phyloP scores from a whole-genome alignment of 139 green algal species.

The Astrephomene gubernaculifera region DNA sequence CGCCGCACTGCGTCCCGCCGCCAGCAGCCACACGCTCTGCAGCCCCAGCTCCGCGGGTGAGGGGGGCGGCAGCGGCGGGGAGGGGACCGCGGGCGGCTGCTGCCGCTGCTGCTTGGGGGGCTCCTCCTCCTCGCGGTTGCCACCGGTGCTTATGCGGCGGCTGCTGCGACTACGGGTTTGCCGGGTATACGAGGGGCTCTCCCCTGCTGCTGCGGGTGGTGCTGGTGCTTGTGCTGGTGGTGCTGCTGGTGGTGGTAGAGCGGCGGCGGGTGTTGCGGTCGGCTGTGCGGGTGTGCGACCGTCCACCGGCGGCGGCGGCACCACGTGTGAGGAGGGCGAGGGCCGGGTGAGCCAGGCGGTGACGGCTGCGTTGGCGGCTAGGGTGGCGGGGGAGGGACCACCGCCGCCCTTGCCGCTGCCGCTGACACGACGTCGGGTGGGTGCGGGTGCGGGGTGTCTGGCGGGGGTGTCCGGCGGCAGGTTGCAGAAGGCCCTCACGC shows the following conservation, averaged over 20 bases:
- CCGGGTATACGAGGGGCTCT: neutral
- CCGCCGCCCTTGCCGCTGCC: neutral
- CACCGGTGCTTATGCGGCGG: neutral
- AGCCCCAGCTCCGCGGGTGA: neutral
- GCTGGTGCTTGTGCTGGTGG: neutral
- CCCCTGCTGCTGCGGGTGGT: neutral
- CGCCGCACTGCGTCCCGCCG: neutral
- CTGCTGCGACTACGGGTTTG: neutral
- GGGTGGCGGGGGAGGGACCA: neutral
- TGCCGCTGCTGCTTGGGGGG: neutral
- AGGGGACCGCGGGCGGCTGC: too few species aligned
- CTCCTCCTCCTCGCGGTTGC: neutral
- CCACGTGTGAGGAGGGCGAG: neutral
- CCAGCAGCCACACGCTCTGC: slow-evolving; percentile 29
- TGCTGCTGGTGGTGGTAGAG: neutral
- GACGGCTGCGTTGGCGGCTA: slow-evolving; percentile 12
- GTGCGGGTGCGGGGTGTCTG: neutral
- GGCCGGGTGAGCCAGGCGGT: neutral
- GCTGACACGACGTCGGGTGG: neutral
- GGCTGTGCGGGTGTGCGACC: neutral
- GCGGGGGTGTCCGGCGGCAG: slow-evolving; percentile 5
- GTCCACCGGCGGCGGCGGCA: too few species aligned
- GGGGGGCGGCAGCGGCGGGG: neutral
- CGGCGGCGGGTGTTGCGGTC: neutral
- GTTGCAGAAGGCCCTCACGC: slow-evolving; percentile 26